Base-by-base conservation (phyloP, 768 basidiomycete species). In the Pleurotus pulmonarius region DNA sequence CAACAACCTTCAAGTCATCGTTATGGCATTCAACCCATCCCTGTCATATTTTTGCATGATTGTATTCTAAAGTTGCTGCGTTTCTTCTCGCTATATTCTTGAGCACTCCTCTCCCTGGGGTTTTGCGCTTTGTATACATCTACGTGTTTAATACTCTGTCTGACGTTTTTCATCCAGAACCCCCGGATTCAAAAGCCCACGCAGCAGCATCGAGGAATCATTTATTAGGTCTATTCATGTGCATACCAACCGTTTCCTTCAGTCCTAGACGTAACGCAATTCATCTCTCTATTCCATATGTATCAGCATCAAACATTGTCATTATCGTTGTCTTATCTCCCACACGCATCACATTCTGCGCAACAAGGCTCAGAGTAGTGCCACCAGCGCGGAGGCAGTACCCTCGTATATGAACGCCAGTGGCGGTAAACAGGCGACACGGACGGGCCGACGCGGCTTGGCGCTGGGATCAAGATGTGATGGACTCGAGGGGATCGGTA, bases 231-330 rank as follows among this genome's bases (percentile, higher is more conserved):
- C 48, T 34, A 34, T 49, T 37, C 38, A 24, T 38, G 51, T 52
- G 51, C 51, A 52, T 52, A 52, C 22, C 51, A 52, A 22, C 51
- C n/a, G 41, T 44, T 44, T 44, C 20, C 7, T 22, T 15, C 41
- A 52, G 24, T 39, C 39, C 38, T 53, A 53, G 51, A 53, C 51
- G 51, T 38, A 53, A 40, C 41, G 41, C 41, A 16, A 44, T 44
- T 41, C 29, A 34, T 34, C 11, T 34, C 37, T 43, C 39, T 39
- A 37, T 40, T 16, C 15, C 39, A 20, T 38, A 24, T 53, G 39
- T 53, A 53, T 20, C 48, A 53, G 51, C 51, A 53, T 22, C 51
- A 53, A 53, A 38, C 20, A 39, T 15, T 51, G 49, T 51, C 51
- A n/a, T 53, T 53, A 25, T 41, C 51, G 51, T 53, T 24, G n/a